Percentiles rank a stretch among this genome's conserved stretches.
Evolutionary conservation across 306 rosid genomes (phyloP).

Genomic region (Vigna nakashimae): DNA sequence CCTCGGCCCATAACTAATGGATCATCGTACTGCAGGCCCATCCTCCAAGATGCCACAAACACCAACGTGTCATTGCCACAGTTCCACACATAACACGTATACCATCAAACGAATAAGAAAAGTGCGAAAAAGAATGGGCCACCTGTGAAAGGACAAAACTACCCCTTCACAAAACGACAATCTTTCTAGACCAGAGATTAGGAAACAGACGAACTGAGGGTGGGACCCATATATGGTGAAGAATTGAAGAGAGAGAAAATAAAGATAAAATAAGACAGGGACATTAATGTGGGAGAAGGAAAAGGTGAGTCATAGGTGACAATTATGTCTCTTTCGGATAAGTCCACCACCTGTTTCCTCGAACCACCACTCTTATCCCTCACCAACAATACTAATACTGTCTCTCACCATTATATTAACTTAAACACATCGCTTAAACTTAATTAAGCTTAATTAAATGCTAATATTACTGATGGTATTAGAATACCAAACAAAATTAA

Average conservation of each 20-base stretch:
- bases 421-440: no score
- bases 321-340: constrained; percentile 49
- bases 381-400: no score
- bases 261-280: not conserved
- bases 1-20: constrained; percentile 31
- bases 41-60: not conserved
- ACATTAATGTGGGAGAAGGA: not conserved
- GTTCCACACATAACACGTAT: not conserved
- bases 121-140: not conserved
- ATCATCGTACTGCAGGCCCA: not conserved
- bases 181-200: constrained; percentile 1
- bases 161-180: constrained; percentile 18
- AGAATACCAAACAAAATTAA: no score
- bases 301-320: constrained; percentile 37
- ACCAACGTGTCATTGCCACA: constrained; percentile 30
- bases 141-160: not conserved
- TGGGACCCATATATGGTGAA: constrained; percentile 38
- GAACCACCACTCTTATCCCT: not conserved
- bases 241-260: constrained; percentile 24
- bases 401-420: no score
- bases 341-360: constrained; percentile 58
- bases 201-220: constrained; percentile 24
- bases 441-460: no score
- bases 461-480: no score
- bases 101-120: not conserved